phyloP scores from a whole-genome alignment of 164 flowering plant species.

The Annona squamosa region DNA sequence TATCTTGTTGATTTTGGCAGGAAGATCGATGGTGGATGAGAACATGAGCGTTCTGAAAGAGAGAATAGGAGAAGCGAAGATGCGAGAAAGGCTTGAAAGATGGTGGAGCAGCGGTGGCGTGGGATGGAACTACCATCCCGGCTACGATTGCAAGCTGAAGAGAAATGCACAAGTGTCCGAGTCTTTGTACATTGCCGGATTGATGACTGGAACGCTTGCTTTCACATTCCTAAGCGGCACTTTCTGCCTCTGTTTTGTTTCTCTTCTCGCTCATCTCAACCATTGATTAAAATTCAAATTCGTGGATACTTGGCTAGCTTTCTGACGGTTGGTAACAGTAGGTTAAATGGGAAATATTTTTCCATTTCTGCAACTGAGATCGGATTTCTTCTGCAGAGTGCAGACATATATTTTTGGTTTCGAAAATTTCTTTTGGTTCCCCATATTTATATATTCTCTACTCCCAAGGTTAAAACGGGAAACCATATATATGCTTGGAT shows the following conservation, averaged over 20 bases:
- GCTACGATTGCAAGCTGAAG: conserved; percentile 18
- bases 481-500: no score
- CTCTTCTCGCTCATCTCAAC: conserved; percentile 28
- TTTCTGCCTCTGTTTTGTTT: conserved; percentile 28
- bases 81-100: conserved; percentile 37
- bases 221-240: conserved; percentile 25
- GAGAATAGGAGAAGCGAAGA: conserved; percentile 34
- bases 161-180: conserved; percentile 9
- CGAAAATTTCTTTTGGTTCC: no score
- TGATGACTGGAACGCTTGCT: conserved; percentile 26
- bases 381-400: no score
- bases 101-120: conserved; percentile 16
- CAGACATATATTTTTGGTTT: no score
- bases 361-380: no score
- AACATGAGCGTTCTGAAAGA: conserved; percentile 29
- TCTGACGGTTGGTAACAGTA: no score
- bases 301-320: no score
- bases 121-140: conserved; percentile 43
- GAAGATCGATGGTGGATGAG: conserved; percentile 38
- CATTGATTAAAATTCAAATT: not conserved
- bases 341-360: no score
- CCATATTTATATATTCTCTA: no score
- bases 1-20: conserved; percentile 12
- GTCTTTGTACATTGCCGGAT: conserved; percentile 17
- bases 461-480: no score